Percentiles rank a stretch among this genome's conserved stretches.
Evolutionary conservation across 2,329 filamentous ascomycete genomes (phyloP).

Genomic region (Drechslera avenae): DNA sequence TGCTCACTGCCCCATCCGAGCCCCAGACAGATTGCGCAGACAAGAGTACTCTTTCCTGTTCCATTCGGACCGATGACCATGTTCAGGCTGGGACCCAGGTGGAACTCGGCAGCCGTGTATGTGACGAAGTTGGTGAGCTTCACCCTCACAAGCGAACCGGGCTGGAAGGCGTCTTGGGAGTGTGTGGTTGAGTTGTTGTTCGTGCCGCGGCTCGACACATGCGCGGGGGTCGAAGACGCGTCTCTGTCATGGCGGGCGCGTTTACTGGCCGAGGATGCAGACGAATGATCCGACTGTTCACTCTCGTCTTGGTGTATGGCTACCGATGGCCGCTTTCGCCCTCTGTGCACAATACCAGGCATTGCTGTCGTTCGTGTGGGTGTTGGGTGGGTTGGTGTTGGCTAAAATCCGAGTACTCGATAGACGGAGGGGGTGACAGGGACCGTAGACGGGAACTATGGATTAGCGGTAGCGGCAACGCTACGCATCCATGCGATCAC

Average conservation of each 20-base stretch:
- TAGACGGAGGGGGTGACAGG: slow-evolving; percentile 1
- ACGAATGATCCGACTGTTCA: slow-evolving; percentile 29
- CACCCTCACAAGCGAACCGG: slow-evolving; percentile 88
- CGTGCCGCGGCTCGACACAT: slow-evolving; percentile 8
- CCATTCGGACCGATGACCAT: slow-evolving; percentile 99
- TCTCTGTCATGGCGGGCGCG: slow-evolving; percentile 38
- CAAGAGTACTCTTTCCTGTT: slow-evolving; percentile 94
- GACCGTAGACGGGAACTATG: not conserved
- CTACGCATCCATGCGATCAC: slow-evolving; percentile 5
- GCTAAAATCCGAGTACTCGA: not conserved
- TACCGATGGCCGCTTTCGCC: slow-evolving; percentile 31
- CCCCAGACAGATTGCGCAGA: slow-evolving; percentile 94
- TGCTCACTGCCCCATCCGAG: slow-evolving; percentile 76
- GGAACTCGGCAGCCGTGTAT: slow-evolving; percentile 89
- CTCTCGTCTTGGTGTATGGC: slow-evolving; percentile 29
- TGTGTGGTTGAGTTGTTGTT: slow-evolving; percentile 6
- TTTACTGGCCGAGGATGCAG: slow-evolving; percentile 36
- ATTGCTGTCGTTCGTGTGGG: slow-evolving; percentile 21
- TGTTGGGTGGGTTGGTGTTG: not conserved
- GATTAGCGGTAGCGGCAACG: slow-evolving; percentile 9
- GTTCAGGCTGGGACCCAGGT: slow-evolving; percentile 88
- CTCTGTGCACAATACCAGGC: slow-evolving; percentile 31
- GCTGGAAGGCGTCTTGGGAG: slow-evolving; percentile 50
- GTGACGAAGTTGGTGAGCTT: slow-evolving; percentile 90
- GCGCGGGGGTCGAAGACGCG: slow-evolving; percentile 32